Conservation (phyloP, 148 eudicot species). For the Fagopyrum esculentum region DNA sequence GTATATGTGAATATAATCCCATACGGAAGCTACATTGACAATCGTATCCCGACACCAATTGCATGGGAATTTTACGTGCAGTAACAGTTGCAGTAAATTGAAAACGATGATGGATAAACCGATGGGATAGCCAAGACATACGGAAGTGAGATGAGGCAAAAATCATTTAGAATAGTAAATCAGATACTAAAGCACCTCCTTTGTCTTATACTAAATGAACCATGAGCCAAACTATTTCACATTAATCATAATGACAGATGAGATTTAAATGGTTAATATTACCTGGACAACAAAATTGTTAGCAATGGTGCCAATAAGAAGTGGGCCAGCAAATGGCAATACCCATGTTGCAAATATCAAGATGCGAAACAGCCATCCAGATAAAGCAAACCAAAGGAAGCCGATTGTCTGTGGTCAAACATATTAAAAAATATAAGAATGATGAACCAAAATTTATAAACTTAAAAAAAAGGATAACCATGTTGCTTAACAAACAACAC, state of each 20-base stretch:
- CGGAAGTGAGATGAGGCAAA: background rate
- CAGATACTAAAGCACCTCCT: background rate
- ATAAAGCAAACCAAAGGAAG: conserved; percentile 89
- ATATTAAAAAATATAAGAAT: background rate
- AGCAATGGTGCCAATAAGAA: conserved; percentile 62
- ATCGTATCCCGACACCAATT: background rate
- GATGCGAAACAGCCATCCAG: conserved; percentile 90
- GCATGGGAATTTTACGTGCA: background rate
- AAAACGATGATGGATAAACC: background rate
- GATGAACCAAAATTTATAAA: background rate
- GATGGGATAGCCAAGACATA: background rate
- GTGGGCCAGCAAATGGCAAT: conserved; percentile 89
- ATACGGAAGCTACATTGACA: background rate
- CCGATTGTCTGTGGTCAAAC: conserved; percentile 60
- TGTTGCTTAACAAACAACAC: background rate
- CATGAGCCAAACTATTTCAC: background rate
- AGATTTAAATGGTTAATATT: conserved; percentile 11
- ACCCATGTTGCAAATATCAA: conserved; percentile 73
- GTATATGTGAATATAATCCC: background rate
- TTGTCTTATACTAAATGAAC: background rate
- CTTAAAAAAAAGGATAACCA: background rate
- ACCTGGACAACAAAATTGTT: conserved; percentile 85
- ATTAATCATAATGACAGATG: background rate
- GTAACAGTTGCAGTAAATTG: background rate
- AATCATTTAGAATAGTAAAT: background rate